phyloP scores from a whole-genome alignment of 202 grass and related monocot species.

The Elaeis oleifera region DNA sequence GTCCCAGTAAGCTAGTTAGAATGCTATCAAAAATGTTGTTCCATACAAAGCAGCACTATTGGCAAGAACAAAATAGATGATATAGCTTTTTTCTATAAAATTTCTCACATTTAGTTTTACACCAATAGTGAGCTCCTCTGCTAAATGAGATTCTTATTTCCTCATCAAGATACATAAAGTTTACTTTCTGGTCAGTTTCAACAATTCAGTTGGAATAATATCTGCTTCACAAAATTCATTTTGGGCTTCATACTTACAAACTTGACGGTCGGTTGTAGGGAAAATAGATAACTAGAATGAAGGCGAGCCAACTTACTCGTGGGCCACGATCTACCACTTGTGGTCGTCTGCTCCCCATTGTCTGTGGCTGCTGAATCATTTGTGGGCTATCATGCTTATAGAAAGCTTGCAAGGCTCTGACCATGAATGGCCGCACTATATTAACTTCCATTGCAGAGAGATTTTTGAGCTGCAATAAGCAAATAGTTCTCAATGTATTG shows the following conservation, averaged over 20 bases:
- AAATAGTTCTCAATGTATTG: not conserved
- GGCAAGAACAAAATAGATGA: no score
- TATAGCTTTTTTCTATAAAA: no score
- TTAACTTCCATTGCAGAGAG: slow-evolving; percentile 97
- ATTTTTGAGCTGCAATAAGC: slow-evolving; percentile 75
- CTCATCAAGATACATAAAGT: no score
- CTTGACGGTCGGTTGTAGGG: not conserved
- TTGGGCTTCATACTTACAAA: not conserved
- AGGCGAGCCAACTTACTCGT: slow-evolving; percentile 53
- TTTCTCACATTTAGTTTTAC: no score
- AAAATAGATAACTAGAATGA: not conserved
- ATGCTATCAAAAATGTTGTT: no score
- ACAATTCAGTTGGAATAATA: no score
- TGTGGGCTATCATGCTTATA: slow-evolving; percentile 88
- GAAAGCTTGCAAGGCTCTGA: slow-evolving; percentile 76
- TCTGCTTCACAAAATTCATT: not conserved
- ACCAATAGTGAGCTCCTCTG: no score
- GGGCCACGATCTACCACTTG: slow-evolving; percentile 57
- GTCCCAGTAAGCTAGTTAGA: no score
- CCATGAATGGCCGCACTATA: slow-evolving; percentile 80
- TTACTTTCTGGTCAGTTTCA: no score
- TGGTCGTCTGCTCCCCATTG: slow-evolving; percentile 36
- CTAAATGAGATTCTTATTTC: no score
- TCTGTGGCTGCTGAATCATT: slow-evolving; percentile 71
- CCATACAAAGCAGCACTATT: no score